Conservation (phyloP, 306 rosid species). For the Hippophae rhamnoides region DNA sequence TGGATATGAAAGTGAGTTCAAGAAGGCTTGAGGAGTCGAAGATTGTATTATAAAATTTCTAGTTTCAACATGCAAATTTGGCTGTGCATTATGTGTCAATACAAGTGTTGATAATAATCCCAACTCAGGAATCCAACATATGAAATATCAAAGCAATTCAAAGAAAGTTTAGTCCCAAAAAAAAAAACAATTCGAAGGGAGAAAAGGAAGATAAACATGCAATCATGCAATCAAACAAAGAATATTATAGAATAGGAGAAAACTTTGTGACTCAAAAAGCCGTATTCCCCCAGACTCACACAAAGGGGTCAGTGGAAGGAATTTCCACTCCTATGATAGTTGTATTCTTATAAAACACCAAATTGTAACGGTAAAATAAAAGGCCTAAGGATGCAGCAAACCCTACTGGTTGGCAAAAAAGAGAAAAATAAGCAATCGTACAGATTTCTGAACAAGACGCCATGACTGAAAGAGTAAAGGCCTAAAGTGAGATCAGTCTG, state of each 20-base stretch:
- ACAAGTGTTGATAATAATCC: too few relatives aligned
- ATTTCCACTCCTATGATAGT: neutral
- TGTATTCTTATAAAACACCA: neutral
- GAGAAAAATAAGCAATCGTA: neutral
- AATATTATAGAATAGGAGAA: neutral
- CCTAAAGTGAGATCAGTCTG: neutral
- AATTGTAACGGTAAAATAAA: neutral
- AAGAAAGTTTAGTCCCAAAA: neutral
- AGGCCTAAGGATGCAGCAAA: neutral
- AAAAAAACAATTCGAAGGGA: neutral
- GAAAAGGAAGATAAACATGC: neutral
- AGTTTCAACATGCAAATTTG: too few relatives aligned
- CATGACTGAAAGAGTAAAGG: neutral
- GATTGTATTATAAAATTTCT: too few relatives aligned
- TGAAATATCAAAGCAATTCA: too few relatives aligned
- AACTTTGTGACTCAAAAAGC: neutral
- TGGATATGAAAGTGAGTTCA: too few relatives aligned
- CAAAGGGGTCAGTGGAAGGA: too few relatives aligned
- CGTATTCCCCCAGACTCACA: too few relatives aligned
- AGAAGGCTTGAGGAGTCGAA: too few relatives aligned
- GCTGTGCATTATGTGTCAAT: too few relatives aligned
- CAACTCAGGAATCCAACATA: too few relatives aligned
- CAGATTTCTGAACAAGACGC: neutral
- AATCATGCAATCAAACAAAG: neutral
- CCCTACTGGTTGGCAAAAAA: neutral